Base-by-base conservation (phyloP, 1,139 yeast genomes). In the Candida neerlandica region DNA sequence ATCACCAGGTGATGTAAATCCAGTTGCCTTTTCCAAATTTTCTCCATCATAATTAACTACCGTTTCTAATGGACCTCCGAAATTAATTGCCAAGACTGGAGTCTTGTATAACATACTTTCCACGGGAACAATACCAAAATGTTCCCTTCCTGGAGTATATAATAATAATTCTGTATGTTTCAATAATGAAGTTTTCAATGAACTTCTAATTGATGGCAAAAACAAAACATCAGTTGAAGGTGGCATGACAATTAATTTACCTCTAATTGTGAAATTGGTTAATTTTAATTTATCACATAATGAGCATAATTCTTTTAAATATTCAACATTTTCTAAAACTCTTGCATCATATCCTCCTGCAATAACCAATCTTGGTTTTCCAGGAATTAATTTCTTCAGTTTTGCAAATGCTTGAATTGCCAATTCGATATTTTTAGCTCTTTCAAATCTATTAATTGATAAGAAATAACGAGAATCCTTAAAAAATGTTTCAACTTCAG, bases 121-220 rank as follows among this genome's bases (percentile, higher is more conserved):
- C 12, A 94, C 78, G 1, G 99, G 99, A 3, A 95, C 99, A 54
- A 94, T 95, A 12, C 99, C 99, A 64, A 94, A 94, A 69, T 94
- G 99, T 65, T 95, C 99, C 60, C 81, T 81, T 0, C 87, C 78
- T 2, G 99, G 99, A 0, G 99, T 95, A 64, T 94, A 94, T 42
- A 91, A 70, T 35, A 95, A 73, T 49, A 88, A 58, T 48, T 80
- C 77, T 2, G 94, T 78, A 10, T 73, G 66, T 41, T 77, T 66
- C 43, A 94, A 71, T 39, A 94, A 75, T 0, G 83, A 73, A 46
- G 85, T 84, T 62, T 91, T 90, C 49, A 88, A 64, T 1, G 77
- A 65, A 1, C 91, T 77, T 41, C 86, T 78, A 5, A 94, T 82
- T 0, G 96, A 89, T 0, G 97, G 96, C 50, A 92, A 65, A 65